phyloP scores from a whole-genome alignment of 2,329 filamentous ascomycete genomes.

The Herpotrichia juniperi region DNA sequence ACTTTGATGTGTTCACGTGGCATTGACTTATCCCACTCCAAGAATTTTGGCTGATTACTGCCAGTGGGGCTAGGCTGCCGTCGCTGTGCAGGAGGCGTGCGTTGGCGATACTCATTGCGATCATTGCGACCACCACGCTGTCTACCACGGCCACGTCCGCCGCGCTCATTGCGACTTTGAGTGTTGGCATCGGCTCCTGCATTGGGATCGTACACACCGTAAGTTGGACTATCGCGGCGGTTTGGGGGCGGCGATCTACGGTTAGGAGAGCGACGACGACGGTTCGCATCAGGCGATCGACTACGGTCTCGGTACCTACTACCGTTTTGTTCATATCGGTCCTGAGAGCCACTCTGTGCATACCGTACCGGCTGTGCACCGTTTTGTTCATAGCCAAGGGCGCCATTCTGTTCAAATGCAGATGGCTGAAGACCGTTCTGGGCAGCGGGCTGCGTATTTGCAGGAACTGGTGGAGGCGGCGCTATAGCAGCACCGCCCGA shows the following conservation, averaged over 20 bases:
- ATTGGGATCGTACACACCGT: conserved; percentile 75
- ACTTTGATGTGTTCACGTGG: conserved; percentile 80
- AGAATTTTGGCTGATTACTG: conserved; percentile 66
- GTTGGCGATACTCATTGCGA: conserved; percentile 76
- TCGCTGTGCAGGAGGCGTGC: conserved; percentile 76
- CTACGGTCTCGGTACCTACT: conserved; percentile 44
- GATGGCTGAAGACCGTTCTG: conserved; percentile 5
- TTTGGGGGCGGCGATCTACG: conserved; percentile 63
- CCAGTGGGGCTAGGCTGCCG: conserved; percentile 62
- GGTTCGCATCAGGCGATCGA: conserved; percentile 69
- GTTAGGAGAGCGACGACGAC: conserved; percentile 64
- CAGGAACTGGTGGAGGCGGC: conserved; percentile 27
- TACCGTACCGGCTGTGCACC: conserved; percentile 28
- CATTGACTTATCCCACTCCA: conserved; percentile 78
- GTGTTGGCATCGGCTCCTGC: conserved; percentile 60
- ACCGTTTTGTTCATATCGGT: conserved; percentile 38
- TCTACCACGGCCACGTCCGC: conserved; percentile 59
- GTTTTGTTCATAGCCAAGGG: conserved; percentile 21
- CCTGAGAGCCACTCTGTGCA: conserved; percentile 28
- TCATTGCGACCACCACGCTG: conserved; percentile 53
- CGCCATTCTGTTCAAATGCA: background rate
- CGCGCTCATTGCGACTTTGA: conserved; percentile 60
- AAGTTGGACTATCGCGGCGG: conserved; percentile 71
- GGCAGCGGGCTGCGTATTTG: conserved; percentile 20
- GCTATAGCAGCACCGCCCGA: conserved; percentile 27